These are phyloP conservation scores for Golubevia sp. DNA, from an alignment of 1,284 basidiomycete species.

Conservation along the genomic window DNA sequence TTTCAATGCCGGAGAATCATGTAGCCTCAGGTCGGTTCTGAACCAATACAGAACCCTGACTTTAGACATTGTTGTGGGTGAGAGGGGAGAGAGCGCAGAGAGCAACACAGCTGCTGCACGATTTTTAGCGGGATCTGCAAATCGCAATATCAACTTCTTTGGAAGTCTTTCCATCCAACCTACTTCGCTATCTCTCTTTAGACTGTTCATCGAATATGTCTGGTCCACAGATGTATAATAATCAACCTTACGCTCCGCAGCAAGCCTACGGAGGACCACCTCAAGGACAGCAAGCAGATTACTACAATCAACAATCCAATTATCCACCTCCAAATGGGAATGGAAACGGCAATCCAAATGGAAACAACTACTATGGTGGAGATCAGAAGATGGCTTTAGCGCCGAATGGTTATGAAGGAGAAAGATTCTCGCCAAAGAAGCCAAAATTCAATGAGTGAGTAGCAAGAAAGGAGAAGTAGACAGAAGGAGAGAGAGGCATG, in stretches of 20 bases:
- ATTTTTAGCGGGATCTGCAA: no score
- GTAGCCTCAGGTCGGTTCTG: conserved; percentile 66
- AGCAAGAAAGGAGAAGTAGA: no score
- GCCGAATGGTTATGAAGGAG: conserved; percentile 39
- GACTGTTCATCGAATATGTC: background rate
- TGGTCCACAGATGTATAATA: background rate
- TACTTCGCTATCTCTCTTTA: no score
- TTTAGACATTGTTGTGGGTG: no score
- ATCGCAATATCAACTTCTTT: no score
- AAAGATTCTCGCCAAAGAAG: conserved; percentile 33
- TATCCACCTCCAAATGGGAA: background rate
- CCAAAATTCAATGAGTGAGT: conserved; percentile 42
- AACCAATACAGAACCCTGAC: conserved; percentile 65
- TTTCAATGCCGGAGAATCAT: conserved; percentile 65
- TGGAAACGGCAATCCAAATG: conserved; percentile 13
- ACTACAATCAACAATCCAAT: background rate
- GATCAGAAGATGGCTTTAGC: conserved; percentile 38
- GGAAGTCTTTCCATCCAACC: no score
- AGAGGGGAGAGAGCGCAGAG: no score
- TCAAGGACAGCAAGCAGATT: background rate
- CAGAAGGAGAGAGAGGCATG: no score
- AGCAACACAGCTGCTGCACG: no score
- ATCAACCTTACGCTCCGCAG: background rate
- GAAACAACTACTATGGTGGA: conserved; percentile 6
- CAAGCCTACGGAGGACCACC: background rate